A percentile compares a stretch with the other conserved stretches of the same genome.
Evolutionary conservation across 495 filamentous ascomycete genomes (phyloP).

Genomic region (Penicilliopsis zonata): DNA sequence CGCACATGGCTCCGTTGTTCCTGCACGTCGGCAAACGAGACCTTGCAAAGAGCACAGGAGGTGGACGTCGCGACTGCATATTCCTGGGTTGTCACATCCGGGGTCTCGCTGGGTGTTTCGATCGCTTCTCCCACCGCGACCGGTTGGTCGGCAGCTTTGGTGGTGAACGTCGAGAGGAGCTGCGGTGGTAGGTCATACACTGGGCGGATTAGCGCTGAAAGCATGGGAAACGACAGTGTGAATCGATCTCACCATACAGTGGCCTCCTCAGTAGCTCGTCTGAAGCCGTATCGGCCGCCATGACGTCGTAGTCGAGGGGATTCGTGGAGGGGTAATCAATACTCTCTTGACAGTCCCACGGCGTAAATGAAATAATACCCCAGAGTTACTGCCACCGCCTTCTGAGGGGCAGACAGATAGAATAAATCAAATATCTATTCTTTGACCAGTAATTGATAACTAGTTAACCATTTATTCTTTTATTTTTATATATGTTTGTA

Average conservation of each 20-base stretch:
- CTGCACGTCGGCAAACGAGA: constrained; percentile 54
- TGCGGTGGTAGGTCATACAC: constrained; percentile 80
- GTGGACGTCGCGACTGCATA: constrained; percentile 48
- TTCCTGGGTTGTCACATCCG: constrained; percentile 23
- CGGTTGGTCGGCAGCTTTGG: constrained; percentile 35
- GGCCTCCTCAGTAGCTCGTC: constrained; percentile 50
- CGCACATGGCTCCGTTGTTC: constrained; percentile 79
- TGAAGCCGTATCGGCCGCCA: not conserved
- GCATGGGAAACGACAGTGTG: constrained; percentile 3
- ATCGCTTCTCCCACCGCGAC: constrained; percentile 13
- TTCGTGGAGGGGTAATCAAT: no score
- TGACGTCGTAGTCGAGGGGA: not conserved
- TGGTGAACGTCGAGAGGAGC: constrained; percentile 56
- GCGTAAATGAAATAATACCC: no score
- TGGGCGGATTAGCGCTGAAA: constrained; percentile 12
- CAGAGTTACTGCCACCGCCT: no score
- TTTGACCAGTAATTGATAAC: no score
- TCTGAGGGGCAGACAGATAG: no score
- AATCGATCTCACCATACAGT: constrained; percentile 42
- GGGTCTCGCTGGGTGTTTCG: constrained; percentile 8
- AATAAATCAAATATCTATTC: no score
- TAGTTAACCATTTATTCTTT: no score
- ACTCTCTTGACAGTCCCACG: no score
- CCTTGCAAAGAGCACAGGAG: constrained; percentile 69
- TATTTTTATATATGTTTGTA: no score